Evolutionary conservation across 2,329 filamentous ascomycete genomes (phyloP).

Genomic region (Sporothrix dimorphospora): DNA sequence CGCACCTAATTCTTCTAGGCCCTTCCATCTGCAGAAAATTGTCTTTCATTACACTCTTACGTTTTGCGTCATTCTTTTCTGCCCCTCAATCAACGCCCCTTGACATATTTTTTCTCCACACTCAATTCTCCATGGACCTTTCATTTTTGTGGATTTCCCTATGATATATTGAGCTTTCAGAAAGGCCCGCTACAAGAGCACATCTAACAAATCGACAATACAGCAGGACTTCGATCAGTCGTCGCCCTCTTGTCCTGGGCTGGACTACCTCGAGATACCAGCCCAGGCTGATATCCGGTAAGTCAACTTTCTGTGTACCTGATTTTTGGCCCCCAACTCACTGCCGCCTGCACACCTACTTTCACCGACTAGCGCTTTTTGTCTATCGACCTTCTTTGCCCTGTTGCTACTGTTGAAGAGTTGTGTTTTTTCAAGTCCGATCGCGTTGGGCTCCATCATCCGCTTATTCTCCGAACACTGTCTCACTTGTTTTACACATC

Average conservation of each 20-base stretch:
- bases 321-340: not conserved
- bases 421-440: not conserved
- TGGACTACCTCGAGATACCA: conserved; percentile 59
- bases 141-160: not conserved
- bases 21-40: not conserved
- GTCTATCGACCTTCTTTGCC: not conserved
- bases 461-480: conserved; percentile 8
- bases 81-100: not conserved
- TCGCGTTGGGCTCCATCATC: not conserved
- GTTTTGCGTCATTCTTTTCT: not conserved
- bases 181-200: not conserved
- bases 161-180: not conserved
- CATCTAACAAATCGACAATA: not conserved
- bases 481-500: conserved; percentile 15
- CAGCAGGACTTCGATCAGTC: conserved; percentile 60
- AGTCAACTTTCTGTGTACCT: conserved; percentile 38
- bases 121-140: not conserved
- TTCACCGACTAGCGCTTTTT: not conserved
- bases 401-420: not conserved
- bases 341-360: not conserved
- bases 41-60: not conserved
- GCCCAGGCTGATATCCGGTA: conserved; percentile 59
- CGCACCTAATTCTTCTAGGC: not conserved
- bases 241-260: conserved; percentile 51
- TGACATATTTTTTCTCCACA: not conserved